Evolutionary conservation across 2,329 filamentous ascomycete species (phyloP).

Genomic region (Macroventuria anomochaeta): DNA sequence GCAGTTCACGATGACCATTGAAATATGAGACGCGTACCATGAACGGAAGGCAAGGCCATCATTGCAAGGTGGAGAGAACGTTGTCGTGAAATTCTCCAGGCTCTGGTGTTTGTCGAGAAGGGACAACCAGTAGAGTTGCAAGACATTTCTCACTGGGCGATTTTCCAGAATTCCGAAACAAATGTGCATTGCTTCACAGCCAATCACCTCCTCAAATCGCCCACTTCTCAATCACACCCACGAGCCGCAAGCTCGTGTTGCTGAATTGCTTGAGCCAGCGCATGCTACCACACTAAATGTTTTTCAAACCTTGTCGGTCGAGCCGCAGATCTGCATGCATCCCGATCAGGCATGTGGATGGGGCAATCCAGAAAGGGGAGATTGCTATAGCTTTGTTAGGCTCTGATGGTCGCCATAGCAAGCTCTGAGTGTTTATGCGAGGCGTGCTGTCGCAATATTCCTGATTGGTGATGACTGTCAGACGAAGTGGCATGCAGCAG

Average conservation of each 20-base stretch:
- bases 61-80: neutral
- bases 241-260: neutral
- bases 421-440: neutral
- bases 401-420: neutral
- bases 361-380: neutral
- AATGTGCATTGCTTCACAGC: neutral
- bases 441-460: neutral
- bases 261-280: conserved; percentile 6
- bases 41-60: conserved; percentile 4
- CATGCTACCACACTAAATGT: neutral
- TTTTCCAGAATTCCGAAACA: neutral
- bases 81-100: neutral
- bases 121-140: neutral
- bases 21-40: conserved; percentile 8
- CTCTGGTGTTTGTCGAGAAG: neutral
- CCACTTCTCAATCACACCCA: conserved; percentile 4
- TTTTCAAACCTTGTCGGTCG: neutral
- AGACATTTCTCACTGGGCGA: conserved; percentile 4
- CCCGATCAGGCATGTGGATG: neutral
- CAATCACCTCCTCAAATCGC: neutral
- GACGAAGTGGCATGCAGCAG: neutral
- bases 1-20: conserved; percentile 8
- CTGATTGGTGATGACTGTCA: neutral
- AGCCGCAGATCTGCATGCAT: neutral
- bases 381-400: neutral